Evolutionary conservation across 2,329 filamentous ascomycete genomes (phyloP).

Genomic region (Monosporascus sp.): DNA sequence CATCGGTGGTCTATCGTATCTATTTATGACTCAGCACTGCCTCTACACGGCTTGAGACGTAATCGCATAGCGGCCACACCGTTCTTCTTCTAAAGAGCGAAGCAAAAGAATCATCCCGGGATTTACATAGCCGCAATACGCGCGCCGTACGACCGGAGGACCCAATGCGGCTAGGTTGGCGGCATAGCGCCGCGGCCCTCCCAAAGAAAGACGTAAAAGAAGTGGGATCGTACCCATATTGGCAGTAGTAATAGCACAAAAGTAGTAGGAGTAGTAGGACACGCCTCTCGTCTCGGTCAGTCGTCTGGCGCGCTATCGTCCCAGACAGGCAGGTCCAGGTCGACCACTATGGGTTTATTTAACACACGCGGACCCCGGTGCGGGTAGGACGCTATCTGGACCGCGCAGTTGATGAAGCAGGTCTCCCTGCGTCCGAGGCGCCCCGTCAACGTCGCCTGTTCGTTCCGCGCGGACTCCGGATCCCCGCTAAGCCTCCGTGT

Average conservation of each 20-base stretch:
- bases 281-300: too few species aligned
- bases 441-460: conserved; percentile 34
- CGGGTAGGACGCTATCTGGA: conserved; percentile 63
- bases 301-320: conserved; percentile 13
- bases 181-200: too few species aligned
- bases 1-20: too few species aligned
- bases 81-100: too few species aligned
- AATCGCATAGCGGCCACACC: too few species aligned
- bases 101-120: background rate
- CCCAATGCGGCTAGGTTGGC: too few species aligned
- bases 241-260: background rate
- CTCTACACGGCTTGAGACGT: too few species aligned
- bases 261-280: background rate
- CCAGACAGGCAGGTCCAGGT: conserved; percentile 65
- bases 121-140: background rate
- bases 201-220: too few species aligned
- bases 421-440: conserved; percentile 56
- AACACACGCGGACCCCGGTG: conserved; percentile 56
- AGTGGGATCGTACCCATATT: too few species aligned
- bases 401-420: conserved; percentile 73
- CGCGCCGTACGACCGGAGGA: background rate
- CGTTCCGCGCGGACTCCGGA: conserved; percentile 34
- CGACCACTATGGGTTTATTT: conserved; percentile 79
- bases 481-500: conserved; percentile 36
- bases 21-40: too few species aligned